phyloP scores from a whole-genome alignment of 441 rosid genomes.

The Eutrema salsugineum region DNA sequence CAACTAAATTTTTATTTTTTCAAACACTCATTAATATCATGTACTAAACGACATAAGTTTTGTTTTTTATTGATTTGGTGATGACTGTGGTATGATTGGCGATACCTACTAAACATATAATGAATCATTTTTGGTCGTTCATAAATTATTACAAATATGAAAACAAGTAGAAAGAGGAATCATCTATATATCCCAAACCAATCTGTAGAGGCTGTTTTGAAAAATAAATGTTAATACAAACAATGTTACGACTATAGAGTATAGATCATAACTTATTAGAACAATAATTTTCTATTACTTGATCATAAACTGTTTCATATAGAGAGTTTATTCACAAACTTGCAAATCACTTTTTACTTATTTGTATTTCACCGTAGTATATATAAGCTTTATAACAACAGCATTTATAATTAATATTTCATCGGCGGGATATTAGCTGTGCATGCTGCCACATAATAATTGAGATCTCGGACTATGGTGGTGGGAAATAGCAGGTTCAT shows the following conservation, averaged over 20 bases:
- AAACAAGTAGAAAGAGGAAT: neutral
- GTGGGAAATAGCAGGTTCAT: slow-evolving; percentile 28
- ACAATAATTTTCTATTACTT: neutral
- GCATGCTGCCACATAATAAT: neutral
- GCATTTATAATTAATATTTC: neutral
- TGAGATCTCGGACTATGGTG: slow-evolving; percentile 18
- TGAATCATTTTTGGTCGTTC: neutral
- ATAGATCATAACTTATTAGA: neutral
- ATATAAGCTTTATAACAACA: too few species aligned
- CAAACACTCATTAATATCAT: slow-evolving; percentile 13
- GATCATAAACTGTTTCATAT: neutral
- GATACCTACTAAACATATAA: neutral
- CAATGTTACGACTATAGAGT: neutral
- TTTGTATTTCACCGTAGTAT: neutral
- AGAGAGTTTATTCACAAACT: neutral
- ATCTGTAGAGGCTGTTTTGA: too few species aligned
- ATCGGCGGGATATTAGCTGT: slow-evolving; percentile 22
- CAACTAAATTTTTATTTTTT: neutral
- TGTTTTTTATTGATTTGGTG: neutral
- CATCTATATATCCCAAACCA: too few species aligned
- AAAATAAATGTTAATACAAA: too few species aligned
- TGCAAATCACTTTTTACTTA: neutral
- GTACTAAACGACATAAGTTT: slow-evolving; percentile 4
- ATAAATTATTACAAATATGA: neutral
- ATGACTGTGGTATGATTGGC: slow-evolving; percentile 8